Conservation (phyloP, 2,329 filamentous ascomycete genomes). For the Curvularia spicifera region DNA sequence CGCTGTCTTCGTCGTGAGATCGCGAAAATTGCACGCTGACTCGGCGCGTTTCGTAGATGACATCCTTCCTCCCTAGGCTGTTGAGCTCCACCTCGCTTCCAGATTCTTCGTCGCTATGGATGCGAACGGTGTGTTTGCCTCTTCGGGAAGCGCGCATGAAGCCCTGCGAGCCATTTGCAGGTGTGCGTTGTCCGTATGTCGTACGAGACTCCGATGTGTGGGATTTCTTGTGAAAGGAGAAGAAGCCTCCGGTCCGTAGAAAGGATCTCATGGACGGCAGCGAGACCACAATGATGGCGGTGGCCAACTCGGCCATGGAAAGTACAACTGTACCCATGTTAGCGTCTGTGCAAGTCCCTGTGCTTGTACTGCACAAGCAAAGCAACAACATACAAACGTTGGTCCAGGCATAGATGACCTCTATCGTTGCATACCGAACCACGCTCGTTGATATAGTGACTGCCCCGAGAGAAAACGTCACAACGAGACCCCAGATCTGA, state of each 20-base stretch:
- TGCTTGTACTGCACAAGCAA: neutral
- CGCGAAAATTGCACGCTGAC: slow-evolving; percentile 31
- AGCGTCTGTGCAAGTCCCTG: neutral
- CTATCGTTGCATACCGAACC: slow-evolving; percentile 29
- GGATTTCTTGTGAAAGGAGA: slow-evolving; percentile 27
- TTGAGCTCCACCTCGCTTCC: slow-evolving; percentile 35
- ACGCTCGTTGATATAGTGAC: slow-evolving; percentile 35
- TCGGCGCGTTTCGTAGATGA: slow-evolving; percentile 30
- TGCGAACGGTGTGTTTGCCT: slow-evolving; percentile 17
- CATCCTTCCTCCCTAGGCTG: slow-evolving; percentile 25
- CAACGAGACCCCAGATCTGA: slow-evolving; percentile 32
- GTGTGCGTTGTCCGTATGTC: slow-evolving; percentile 17
- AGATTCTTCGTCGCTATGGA: slow-evolving; percentile 24
- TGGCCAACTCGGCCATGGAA: slow-evolving; percentile 36
- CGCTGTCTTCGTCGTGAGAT: slow-evolving; percentile 15
- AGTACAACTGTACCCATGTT: slow-evolving; percentile 25
- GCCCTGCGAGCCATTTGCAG: slow-evolving; percentile 14
- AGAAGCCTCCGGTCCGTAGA: slow-evolving; percentile 28
- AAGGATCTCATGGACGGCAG: slow-evolving; percentile 34
- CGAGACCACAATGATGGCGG: slow-evolving; percentile 36
- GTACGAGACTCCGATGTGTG: slow-evolving; percentile 18
- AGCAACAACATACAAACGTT: slow-evolving; percentile 32
- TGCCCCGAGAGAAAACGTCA: slow-evolving; percentile 32
- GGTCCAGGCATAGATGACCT: slow-evolving; percentile 31
- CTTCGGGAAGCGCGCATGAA: slow-evolving; percentile 14